These are phyloP conservation scores for Amylostereum areolatum DNA, from an alignment of 1,284 basidiomycete genomes.

Conservation along the genomic window DNA sequence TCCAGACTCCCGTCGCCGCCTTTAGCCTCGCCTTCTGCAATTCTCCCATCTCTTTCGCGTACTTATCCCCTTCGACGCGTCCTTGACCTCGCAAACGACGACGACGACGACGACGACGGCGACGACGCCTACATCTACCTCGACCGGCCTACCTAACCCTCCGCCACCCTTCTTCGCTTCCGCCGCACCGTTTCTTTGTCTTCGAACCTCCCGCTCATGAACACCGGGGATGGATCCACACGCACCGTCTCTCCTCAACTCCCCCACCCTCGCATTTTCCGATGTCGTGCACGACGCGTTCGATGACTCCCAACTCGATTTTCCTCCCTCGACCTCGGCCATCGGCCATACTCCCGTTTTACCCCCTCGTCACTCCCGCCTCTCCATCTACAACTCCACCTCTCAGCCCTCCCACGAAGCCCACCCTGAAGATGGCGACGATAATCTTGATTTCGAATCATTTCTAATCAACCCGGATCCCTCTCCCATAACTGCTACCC, in stretches of 20 bases:
- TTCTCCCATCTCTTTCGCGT: too few species aligned
- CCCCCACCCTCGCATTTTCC: conserved; percentile 59
- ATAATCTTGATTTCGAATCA: conserved; percentile 28
- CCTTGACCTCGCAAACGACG: too few species aligned
- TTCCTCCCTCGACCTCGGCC: conserved; percentile 31
- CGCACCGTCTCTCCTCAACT: conserved; percentile 5
- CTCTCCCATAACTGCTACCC: too few species aligned
- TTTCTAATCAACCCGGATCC: conserved; percentile 14
- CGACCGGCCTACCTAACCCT: too few species aligned
- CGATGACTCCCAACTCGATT: conserved; percentile 22
- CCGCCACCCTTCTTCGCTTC: too few species aligned
- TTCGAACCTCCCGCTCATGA: too few species aligned
- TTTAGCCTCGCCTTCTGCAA: too few species aligned
- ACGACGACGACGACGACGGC: too few species aligned
- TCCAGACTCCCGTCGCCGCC: too few species aligned
- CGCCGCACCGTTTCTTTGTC: too few species aligned
- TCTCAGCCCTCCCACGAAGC: conserved; percentile 4
- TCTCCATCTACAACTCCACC: conserved; percentile 1
- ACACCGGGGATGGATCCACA: background rate
- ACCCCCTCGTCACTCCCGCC: conserved; percentile 11
- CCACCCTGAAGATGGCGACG: conserved; percentile 4
- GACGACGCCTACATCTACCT: too few species aligned
- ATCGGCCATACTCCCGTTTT: conserved; percentile 1
- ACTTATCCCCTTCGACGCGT: too few species aligned
- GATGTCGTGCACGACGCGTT: conserved; percentile 75